These are phyloP conservation scores for Volvariella volvacea DNA, from an alignment of 1,284 basidiomycete species.

Conservation along the genomic window DNA sequence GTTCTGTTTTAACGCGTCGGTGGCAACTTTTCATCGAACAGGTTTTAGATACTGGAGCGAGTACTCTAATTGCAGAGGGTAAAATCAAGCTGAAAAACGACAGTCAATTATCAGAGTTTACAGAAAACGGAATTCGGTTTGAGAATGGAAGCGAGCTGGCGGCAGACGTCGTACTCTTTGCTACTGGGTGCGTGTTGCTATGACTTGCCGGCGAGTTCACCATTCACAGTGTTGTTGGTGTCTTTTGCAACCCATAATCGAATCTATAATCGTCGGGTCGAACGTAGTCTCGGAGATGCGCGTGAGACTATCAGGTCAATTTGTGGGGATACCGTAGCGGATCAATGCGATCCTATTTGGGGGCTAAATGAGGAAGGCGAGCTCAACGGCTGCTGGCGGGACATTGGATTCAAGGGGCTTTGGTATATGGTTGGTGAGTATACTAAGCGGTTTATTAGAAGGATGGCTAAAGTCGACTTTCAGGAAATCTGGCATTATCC, in stretches of 20 bases:
- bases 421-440: constrained; percentile 46
- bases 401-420: constrained; percentile 43
- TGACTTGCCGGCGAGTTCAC: too few relatives aligned
- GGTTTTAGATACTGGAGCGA: constrained; percentile 54
- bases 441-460: constrained; percentile 48
- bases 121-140: constrained; percentile 52
- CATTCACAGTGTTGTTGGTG: too few relatives aligned
- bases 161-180: constrained; percentile 65
- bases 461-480: constrained; percentile 28
- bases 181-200: constrained; percentile 41
- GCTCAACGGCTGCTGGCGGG: constrained; percentile 44
- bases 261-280: too few relatives aligned
- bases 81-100: constrained; percentile 74
- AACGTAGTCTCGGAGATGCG: constrained; percentile 13
- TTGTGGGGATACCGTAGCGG: constrained; percentile 38
- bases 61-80: constrained; percentile 58
- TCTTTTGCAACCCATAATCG: too few relatives aligned
- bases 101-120: constrained; percentile 45
- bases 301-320: constrained; percentile 27
- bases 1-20: too few relatives aligned
- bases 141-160: constrained; percentile 56
- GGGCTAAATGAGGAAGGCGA: constrained; percentile 62
- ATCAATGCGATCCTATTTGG: constrained; percentile 48
- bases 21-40: not conserved
- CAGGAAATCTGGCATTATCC: not conserved